Percentiles rank a stretch among this genome's conserved stretches.
Evolutionary conservation across 768 basidiomycete species (phyloP).

Genomic region (Pulveroboletus sp.): DNA sequence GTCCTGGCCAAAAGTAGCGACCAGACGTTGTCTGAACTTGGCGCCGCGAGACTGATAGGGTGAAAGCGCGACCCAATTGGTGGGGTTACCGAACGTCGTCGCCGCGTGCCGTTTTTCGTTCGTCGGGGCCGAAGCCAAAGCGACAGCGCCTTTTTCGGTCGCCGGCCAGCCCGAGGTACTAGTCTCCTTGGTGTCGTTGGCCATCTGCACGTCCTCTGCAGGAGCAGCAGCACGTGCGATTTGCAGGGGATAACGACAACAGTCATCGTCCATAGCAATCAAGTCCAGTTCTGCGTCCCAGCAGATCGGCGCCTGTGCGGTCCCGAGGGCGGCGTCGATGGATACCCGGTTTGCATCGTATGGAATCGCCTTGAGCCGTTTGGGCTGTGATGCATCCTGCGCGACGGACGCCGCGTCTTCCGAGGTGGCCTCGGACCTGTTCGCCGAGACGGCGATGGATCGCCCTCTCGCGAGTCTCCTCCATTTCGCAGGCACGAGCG

Average conservation of each 20-base stretch:
- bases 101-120: background rate
- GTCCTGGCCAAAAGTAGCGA: constrained; percentile 18
- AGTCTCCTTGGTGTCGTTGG: background rate
- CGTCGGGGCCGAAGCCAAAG: background rate
- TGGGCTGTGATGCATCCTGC: constrained; percentile 3
- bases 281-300: constrained; percentile 16
- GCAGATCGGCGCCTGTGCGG: constrained; percentile 17
- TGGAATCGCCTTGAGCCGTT: constrained; percentile 17
- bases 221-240: background rate
- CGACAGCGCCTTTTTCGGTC: too few relatives aligned
- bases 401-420: background rate
- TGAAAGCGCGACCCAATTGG: background rate
- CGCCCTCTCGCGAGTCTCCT: background rate
- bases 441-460: background rate
- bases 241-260: background rate
- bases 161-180: background rate
- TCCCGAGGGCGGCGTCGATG: constrained; percentile 25
- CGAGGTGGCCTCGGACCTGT: constrained; percentile 13
- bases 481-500: constrained; percentile 1
- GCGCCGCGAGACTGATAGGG: constrained; percentile 19
- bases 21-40: constrained; percentile 20
- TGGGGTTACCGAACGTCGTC: too few relatives aligned
- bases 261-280: background rate
- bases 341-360: constrained; percentile 18
- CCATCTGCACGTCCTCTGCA: background rate